A percentile compares a stretch with the other conserved stretches of the same genome.
phyloP scores from a whole-genome alignment of 352 stramenopile species.

The Phytophthora cryptogea region DNA sequence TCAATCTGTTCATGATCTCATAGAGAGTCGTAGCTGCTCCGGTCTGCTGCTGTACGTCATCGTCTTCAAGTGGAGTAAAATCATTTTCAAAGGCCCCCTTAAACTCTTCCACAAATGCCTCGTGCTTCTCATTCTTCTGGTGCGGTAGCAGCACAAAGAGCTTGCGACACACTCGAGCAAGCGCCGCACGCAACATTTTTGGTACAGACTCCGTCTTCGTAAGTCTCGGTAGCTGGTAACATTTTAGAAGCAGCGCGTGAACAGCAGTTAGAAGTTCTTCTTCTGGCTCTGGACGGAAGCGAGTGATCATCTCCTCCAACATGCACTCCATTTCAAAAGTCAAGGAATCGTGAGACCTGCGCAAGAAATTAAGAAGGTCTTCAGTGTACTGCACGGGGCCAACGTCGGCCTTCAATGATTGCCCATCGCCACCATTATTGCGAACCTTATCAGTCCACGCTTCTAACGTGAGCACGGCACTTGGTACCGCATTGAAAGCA shows the following conservation, averaged over 20 bases:
- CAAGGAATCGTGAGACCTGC: constrained; percentile 85
- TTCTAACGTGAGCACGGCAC: constrained; percentile 69
- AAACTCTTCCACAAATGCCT: constrained; percentile 88
- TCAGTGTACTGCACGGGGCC: constrained; percentile 90
- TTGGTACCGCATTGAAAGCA: constrained; percentile 70
- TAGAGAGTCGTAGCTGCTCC: constrained; percentile 61
- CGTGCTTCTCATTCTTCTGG: constrained; percentile 89
- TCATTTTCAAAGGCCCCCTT: constrained; percentile 86
- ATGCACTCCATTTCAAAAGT: constrained; percentile 97
- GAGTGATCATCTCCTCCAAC: constrained; percentile 98
- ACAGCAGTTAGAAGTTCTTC: constrained; percentile 97
- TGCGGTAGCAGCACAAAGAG: constrained; percentile 88
- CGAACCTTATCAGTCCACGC: constrained; percentile 71
- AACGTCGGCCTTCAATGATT: constrained; percentile 67
- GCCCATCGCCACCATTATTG: constrained; percentile 30
- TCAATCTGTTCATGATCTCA: constrained; percentile 89
- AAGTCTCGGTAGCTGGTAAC: constrained; percentile 84
- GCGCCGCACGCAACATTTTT: constrained; percentile 89
- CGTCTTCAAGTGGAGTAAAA: constrained; percentile 57
- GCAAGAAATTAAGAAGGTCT: constrained; percentile 95
- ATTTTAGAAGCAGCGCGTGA: constrained; percentile 95
- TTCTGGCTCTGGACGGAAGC: constrained; percentile 96
- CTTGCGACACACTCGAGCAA: constrained; percentile 93
- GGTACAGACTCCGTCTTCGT: constrained; percentile 80
- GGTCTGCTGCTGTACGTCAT: constrained; percentile 29